Evolutionary conservation across 2,329 filamentous ascomycete genomes (phyloP).

Genomic region (Aureobasidium namibiae): DNA sequence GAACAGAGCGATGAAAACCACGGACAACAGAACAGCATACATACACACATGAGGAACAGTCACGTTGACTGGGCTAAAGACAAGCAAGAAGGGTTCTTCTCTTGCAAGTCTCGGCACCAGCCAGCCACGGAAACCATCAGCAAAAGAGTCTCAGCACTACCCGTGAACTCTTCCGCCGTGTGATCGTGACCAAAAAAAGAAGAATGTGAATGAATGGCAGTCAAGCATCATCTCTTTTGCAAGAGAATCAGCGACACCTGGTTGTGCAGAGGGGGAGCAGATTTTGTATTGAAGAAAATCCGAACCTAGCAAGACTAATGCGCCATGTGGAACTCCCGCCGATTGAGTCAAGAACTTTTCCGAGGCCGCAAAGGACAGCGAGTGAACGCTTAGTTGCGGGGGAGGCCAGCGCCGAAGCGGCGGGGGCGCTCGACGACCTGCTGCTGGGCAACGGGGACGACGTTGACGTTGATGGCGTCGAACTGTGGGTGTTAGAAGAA

Average conservation of each 20-base stretch:
- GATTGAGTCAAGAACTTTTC: slow-evolving; percentile 21
- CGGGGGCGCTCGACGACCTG: slow-evolving; percentile 76
- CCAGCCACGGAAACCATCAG: neutral
- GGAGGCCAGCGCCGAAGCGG: slow-evolving; percentile 61
- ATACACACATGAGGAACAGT: neutral
- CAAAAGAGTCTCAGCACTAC: slow-evolving; percentile 3
- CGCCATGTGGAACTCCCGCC: slow-evolving; percentile 3
- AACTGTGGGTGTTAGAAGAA: slow-evolving; percentile 52
- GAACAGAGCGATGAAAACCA: too few relatives aligned
- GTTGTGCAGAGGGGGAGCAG: slow-evolving; percentile 29
- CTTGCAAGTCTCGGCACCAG: neutral
- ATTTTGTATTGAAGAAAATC: slow-evolving; percentile 8
- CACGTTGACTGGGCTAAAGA: neutral
- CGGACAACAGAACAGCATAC: too few relatives aligned
- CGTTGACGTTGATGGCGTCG: slow-evolving; percentile 95
- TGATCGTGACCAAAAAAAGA: neutral
- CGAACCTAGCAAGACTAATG: slow-evolving; percentile 8
- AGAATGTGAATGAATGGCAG: slow-evolving; percentile 56
- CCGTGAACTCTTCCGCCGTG: neutral
- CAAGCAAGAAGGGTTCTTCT: slow-evolving; percentile 6
- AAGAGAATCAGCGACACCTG: slow-evolving; percentile 83
- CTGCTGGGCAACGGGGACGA: slow-evolving; percentile 81
- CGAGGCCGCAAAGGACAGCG: slow-evolving; percentile 18
- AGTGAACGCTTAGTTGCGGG: slow-evolving; percentile 19
- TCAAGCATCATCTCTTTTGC: slow-evolving; percentile 64